These are phyloP conservation scores for Ogataea pini DNA, from an alignment of 805 yeast species.

Conservation along the genomic window DNA sequence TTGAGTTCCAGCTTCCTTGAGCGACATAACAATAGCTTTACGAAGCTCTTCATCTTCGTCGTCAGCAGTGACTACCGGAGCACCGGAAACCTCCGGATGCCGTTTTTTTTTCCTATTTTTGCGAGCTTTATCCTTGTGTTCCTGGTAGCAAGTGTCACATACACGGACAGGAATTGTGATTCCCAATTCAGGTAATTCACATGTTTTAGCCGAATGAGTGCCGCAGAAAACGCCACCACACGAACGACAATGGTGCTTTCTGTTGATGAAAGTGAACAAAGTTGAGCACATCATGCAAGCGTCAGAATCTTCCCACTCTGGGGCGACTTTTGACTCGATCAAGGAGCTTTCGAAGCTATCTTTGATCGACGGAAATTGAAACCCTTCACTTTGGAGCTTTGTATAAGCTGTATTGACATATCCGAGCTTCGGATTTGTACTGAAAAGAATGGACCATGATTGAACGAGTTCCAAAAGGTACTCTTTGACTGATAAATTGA, in stretches of 20 bases:
- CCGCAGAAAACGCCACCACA: conserved; percentile 96
- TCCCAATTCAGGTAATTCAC: conserved; percentile 80
- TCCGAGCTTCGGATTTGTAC: conserved; percentile 61
- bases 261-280: conserved; percentile 73
- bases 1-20: conserved; percentile 50
- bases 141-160: conserved; percentile 84
- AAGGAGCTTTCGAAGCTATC: conserved; percentile 46
- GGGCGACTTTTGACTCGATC: conserved; percentile 89
- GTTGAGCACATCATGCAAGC: conserved; percentile 93
- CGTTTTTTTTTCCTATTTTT: conserved; percentile 23
- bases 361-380: conserved; percentile 59
- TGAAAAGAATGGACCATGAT: conserved; percentile 76
- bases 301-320: conserved; percentile 96
- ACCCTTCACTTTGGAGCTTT: conserved; percentile 61
- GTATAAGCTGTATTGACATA: conserved; percentile 66
- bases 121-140: conserved; percentile 44
- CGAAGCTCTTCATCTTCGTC: conserved; percentile 82
- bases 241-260: conserved; percentile 95
- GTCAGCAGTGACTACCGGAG: conserved; percentile 35
- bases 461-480: conserved; percentile 65
- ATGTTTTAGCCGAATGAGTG: conserved; percentile 71
- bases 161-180: conserved; percentile 88
- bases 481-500: conserved; percentile 55
- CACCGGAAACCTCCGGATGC: conserved; percentile 16
- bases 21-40: conserved; percentile 76